Conservation (phyloP, 306 rosid genomes). For the Crotalaria pallida region DNA sequence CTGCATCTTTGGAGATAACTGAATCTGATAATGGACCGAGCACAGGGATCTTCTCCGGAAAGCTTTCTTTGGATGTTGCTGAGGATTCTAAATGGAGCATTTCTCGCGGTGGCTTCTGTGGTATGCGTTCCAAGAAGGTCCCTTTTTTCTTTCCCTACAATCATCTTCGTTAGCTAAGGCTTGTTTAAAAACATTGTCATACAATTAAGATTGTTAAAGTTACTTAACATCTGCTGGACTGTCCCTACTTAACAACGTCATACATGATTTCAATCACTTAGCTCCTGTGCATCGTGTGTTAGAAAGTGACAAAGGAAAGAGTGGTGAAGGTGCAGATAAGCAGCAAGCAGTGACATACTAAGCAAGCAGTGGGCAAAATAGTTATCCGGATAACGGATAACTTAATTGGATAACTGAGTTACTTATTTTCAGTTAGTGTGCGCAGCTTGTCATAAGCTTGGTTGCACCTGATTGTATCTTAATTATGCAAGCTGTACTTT, state of each 20-base stretch:
- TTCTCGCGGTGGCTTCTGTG: constrained; percentile 75
- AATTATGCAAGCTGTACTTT: no score
- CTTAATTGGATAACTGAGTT: no score
- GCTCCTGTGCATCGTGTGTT: neutral
- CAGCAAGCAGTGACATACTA: no score
- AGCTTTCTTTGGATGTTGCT: constrained; percentile 66
- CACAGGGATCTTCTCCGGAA: constrained; percentile 76
- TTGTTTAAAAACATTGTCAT: neutral
- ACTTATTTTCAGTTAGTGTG: no score
- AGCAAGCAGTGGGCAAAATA: no score
- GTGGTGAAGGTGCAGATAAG: no score
- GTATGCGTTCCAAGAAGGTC: constrained; percentile 95
- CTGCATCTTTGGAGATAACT: constrained; percentile 78
- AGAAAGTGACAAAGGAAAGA: no score
- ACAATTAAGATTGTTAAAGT: neutral
- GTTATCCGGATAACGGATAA: no score
- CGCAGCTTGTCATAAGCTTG: no score
- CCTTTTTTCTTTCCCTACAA: neutral
- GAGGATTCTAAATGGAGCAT: constrained; percentile 66
- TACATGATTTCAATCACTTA: neutral
- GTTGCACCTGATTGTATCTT: no score
- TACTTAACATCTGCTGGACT: neutral
- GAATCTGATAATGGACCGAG: constrained; percentile 53
- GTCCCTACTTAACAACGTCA: neutral
- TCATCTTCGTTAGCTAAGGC: neutral